phyloP scores from a whole-genome alignment of 2,329 filamentous ascomycete species.

The Xylariaceae sp. region DNA sequence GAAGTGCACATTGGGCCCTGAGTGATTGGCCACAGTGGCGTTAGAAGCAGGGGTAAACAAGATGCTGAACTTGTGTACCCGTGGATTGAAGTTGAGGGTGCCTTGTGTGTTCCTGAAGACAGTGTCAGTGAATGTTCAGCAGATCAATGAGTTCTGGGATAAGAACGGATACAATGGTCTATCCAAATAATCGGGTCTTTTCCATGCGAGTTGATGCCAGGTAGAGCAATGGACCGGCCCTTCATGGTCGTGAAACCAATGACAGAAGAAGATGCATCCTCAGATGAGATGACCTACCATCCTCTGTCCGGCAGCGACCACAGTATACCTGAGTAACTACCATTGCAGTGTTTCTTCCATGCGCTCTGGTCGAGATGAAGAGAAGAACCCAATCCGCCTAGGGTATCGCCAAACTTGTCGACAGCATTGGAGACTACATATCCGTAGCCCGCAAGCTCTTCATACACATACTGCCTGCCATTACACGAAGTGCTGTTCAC shows the following conservation, averaged over 20 bases:
- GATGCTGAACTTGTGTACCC: conserved; percentile 64
- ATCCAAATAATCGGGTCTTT: too few relatives aligned
- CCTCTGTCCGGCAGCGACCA: conserved; percentile 65
- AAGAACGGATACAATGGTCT: too few relatives aligned
- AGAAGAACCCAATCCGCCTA: conserved; percentile 63
- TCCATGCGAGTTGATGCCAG: too few relatives aligned
- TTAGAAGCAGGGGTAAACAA: conserved; percentile 48
- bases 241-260: too few relatives aligned
- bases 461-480: conserved; percentile 60
- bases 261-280: too few relatives aligned
- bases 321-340: conserved; percentile 56
- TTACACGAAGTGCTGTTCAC: conserved; percentile 43
- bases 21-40: conserved; percentile 49
- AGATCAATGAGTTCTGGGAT: too few relatives aligned
- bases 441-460: conserved; percentile 64
- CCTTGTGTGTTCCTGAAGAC: conserved; percentile 60
- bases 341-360: conserved; percentile 51
- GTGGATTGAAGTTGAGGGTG: conserved; percentile 62
- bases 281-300: conserved; percentile 39
- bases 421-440: conserved; percentile 50
- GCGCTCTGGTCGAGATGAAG: conserved; percentile 50
- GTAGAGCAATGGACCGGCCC: too few relatives aligned
- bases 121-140: background rate
- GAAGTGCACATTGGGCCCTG: conserved; percentile 56
- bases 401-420: conserved; percentile 66